These are phyloP conservation scores for Mortierella sp. DNA, from an alignment of 371 early-diverging fungal genomes.

Conservation along the genomic window DNA sequence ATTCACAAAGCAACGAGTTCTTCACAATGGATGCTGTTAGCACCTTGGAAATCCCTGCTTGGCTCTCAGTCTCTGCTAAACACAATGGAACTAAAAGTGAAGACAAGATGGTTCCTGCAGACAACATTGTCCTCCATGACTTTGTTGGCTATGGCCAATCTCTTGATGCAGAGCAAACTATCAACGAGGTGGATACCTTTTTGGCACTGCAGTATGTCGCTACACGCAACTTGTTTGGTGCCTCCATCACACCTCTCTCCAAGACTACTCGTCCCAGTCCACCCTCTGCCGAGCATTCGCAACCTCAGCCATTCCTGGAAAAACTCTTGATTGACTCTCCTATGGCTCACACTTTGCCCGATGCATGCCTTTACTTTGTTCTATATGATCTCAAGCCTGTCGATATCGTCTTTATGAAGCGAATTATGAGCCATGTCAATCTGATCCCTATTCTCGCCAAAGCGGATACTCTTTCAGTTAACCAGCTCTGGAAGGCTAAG, in stretches of 20 bases:
- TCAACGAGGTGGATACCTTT: slow-evolving; percentile 43
- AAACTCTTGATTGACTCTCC: slow-evolving; percentile 59
- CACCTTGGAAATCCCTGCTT: slow-evolving; percentile 43
- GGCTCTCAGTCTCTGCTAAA: slow-evolving; percentile 27
- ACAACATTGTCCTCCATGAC: slow-evolving; percentile 49
- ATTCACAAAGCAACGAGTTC: slow-evolving; percentile 7
- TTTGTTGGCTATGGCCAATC: slow-evolving; percentile 56
- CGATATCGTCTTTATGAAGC: slow-evolving; percentile 94
- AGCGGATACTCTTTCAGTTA: slow-evolving; percentile 67
- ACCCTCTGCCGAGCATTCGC: slow-evolving; percentile 76
- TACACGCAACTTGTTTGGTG: slow-evolving; percentile 40
- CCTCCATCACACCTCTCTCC: slow-evolving; percentile 36
- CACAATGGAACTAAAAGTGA: slow-evolving; percentile 1
- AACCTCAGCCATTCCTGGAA: slow-evolving; percentile 61
- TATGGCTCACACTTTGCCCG: slow-evolving; percentile 68
- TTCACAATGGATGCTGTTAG: slow-evolving; percentile 33
- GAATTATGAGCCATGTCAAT: slow-evolving; percentile 86
- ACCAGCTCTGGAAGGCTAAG: slow-evolving; percentile 55
- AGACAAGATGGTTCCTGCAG: slow-evolving; percentile 34
- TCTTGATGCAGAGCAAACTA: slow-evolving; percentile 35
- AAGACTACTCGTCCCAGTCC: slow-evolving; percentile 72
- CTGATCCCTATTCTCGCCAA: slow-evolving; percentile 88
- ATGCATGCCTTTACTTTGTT: slow-evolving; percentile 95
- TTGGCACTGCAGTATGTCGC: slow-evolving; percentile 38
- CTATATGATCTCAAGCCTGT: slow-evolving; percentile 88